Percentiles rank a stretch among this genome's conserved stretches.
Conservation (phyloP, 1,139 yeast species). For the Groenewaldozyma auringiensis region DNA sequence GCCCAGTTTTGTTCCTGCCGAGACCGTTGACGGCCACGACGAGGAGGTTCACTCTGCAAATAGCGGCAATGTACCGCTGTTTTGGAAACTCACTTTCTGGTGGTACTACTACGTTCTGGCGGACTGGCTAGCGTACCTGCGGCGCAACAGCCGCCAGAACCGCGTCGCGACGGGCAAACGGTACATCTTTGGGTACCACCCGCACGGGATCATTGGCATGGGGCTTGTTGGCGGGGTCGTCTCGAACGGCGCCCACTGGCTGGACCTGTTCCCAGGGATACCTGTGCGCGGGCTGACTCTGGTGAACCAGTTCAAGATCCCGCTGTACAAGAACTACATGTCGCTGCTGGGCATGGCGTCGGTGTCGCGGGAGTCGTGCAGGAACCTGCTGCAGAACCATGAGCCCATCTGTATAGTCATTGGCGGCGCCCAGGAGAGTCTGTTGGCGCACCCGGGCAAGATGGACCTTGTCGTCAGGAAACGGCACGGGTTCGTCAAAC, state of each 20-base stretch:
- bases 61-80: conserved; percentile 1
- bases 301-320: conserved; percentile 77
- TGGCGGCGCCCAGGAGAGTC: conserved; percentile 92
- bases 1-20: conserved; percentile 55
- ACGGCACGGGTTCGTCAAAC: conserved; percentile 80
- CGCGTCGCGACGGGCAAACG: conserved; percentile 32
- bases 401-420: conserved; percentile 83
- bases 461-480: conserved; percentile 63
- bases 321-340: conserved; percentile 81
- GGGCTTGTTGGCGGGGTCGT: conserved; percentile 86
- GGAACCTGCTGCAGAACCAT: conserved; percentile 47
- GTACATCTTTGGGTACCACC: conserved; percentile 90
- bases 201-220: conserved; percentile 93
- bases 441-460: conserved; percentile 55
- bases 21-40: conserved; percentile 7
- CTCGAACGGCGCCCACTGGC: conserved; percentile 70
- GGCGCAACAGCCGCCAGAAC: conserved; percentile 2
- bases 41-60: conserved; percentile 1
- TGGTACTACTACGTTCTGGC: conserved; percentile 20
- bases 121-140: not conserved
- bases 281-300: conserved; percentile 71
- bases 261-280: conserved; percentile 71
- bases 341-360: conserved; percentile 77
- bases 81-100: conserved; percentile 22
- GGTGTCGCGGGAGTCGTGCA: conserved; percentile 70